These are phyloP conservation scores for Coleophoma crateriformis DNA, from an alignment of 2,329 filamentous ascomycete species.

Conservation along the genomic window DNA sequence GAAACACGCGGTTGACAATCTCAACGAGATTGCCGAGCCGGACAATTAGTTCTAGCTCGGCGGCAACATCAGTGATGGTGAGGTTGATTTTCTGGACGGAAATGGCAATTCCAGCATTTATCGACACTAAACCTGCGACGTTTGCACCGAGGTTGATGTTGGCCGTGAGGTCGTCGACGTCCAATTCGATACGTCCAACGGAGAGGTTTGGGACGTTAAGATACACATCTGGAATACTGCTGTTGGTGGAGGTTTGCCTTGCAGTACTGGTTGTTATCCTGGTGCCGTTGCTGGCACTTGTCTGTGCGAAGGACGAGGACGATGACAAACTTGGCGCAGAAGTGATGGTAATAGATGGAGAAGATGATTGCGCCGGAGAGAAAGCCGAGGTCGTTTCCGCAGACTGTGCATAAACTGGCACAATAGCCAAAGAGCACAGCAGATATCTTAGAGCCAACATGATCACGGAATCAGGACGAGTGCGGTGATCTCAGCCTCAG, in stretches of 20 bases:
- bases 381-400: too few species aligned
- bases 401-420: too few species aligned
- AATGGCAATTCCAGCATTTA: conserved; percentile 43
- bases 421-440: too few species aligned
- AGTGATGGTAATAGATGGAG: background rate
- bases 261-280: background rate
- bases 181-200: conserved; percentile 53
- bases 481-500: too few species aligned
- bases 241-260: conserved; percentile 25
- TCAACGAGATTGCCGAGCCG: conserved; percentile 53
- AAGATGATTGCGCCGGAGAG: too few species aligned
- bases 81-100: conserved; percentile 48
- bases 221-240: conserved; percentile 45
- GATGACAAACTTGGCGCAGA: background rate
- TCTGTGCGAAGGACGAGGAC: background rate
- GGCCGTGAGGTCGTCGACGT: conserved; percentile 52
- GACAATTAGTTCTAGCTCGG: conserved; percentile 52
- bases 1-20: conserved; percentile 55
- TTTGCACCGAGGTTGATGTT: conserved; percentile 56
- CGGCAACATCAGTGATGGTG: conserved; percentile 54
- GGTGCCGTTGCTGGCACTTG: background rate
- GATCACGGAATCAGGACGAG: too few species aligned
- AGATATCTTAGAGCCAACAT: too few species aligned
- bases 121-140: conserved; percentile 49
- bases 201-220: conserved; percentile 52